These are phyloP conservation scores for Mycena maculata DNA, from an alignment of 768 basidiomycete genomes.

Conservation along the genomic window DNA sequence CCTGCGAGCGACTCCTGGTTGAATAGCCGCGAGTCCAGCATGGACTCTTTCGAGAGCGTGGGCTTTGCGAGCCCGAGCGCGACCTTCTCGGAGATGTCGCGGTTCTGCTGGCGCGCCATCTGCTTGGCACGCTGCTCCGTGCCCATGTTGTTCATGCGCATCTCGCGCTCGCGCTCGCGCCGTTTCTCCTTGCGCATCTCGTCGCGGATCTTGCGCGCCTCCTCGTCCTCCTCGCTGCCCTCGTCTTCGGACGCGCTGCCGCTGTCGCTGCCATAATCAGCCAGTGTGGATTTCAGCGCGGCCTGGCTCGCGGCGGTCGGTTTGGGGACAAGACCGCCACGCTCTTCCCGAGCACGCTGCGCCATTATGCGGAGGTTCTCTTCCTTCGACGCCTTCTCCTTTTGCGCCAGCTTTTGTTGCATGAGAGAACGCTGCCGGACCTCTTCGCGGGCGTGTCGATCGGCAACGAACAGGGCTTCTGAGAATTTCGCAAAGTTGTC, in stretches of 20 bases:
- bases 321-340: slow-evolving; percentile 79
- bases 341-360: slow-evolving; percentile 95
- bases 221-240: slow-evolving; percentile 80
- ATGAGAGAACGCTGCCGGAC: slow-evolving; percentile 95
- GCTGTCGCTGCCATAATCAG: slow-evolving; percentile 87
- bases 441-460: slow-evolving; percentile 97
- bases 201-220: slow-evolving; percentile 88
- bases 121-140: slow-evolving; percentile 95
- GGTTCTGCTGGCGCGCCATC: slow-evolving; percentile 95
- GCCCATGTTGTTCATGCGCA: slow-evolving; percentile 99
- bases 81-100: slow-evolving; percentile 99
- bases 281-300: slow-evolving; percentile 80
- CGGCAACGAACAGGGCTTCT: slow-evolving; percentile 94
- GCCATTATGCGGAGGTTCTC: slow-evolving; percentile 94
- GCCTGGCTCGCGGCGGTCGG: slow-evolving; percentile 76
- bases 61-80: slow-evolving; percentile 98
- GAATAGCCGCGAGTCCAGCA: slow-evolving; percentile 97
- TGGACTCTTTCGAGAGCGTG: slow-evolving; percentile 93
- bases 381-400: slow-evolving; percentile 97
- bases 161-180: slow-evolving; percentile 93
- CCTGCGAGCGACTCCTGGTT: slow-evolving; percentile 91
- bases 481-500: slow-evolving; percentile 99
- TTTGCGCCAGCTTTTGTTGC: slow-evolving; percentile 99
- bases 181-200: slow-evolving; percentile 92
- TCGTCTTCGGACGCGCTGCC: slow-evolving; percentile 68